Percentiles rank a stretch among this genome's conserved stretches.
These are phyloP conservation scores for Boletellus deceptivus DNA, from an alignment of 1,284 basidiomycete genomes.

Conservation along the genomic window DNA sequence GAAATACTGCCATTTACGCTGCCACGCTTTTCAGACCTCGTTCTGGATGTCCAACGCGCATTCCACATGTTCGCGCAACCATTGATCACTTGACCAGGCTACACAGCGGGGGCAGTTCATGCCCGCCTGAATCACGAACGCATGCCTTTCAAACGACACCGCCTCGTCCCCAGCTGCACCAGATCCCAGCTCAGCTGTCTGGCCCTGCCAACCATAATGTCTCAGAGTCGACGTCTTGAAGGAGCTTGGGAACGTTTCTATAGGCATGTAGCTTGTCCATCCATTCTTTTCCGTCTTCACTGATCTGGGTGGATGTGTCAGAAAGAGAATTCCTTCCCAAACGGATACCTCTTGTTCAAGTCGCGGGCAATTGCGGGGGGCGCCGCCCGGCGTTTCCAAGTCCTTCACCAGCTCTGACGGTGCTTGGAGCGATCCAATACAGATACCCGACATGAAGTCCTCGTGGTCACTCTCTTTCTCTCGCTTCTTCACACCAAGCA, in stretches of 20 bases:
- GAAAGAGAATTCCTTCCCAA: slow-evolving; percentile 1
- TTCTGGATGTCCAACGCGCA: slow-evolving; percentile 29
- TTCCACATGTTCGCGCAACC: slow-evolving; percentile 34
- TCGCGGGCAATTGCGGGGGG: slow-evolving; percentile 15
- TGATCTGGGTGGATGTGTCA: slow-evolving; percentile 4
- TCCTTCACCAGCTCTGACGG: slow-evolving; percentile 22
- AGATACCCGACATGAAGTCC: slow-evolving; percentile 40
- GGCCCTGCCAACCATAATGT: slow-evolving; percentile 5
- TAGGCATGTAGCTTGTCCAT: slow-evolving; percentile 5
- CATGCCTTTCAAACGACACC: slow-evolving; percentile 21
- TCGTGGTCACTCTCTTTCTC: slow-evolving; percentile 33
- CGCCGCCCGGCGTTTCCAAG: slow-evolving; percentile 25
- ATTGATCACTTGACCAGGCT: slow-evolving; percentile 27
- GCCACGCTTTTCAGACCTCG: slow-evolving; percentile 29
- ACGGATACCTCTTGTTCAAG: slow-evolving; percentile 8
- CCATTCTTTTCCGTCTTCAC: neutral
- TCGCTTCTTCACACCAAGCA: slow-evolving; percentile 36
- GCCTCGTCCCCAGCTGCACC: slow-evolving; percentile 13
- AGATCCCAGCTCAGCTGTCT: slow-evolving; percentile 10
- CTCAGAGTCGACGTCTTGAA: slow-evolving; percentile 1
- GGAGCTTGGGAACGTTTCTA: slow-evolving; percentile 6
- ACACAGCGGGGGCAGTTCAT: slow-evolving; percentile 29
- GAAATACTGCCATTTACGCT: slow-evolving; percentile 19
- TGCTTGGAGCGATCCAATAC: slow-evolving; percentile 36
- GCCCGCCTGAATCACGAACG: slow-evolving; percentile 22